Evolutionary conservation across 2,329 filamentous ascomycete species (phyloP).

Genomic region (Amphichorda felina): DNA sequence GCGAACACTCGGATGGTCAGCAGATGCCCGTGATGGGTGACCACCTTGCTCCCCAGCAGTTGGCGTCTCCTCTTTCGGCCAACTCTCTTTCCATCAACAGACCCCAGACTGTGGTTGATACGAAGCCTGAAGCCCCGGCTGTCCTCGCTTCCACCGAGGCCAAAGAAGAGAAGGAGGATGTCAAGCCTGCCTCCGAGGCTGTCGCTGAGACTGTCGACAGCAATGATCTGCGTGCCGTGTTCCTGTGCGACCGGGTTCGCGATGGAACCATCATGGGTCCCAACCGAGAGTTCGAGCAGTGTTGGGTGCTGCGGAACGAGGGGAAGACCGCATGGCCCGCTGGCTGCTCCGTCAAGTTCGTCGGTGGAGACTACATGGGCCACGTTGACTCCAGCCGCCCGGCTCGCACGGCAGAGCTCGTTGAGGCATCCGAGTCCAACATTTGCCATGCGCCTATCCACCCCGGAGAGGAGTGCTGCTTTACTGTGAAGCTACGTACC

Average conservation of each 20-base stretch:
- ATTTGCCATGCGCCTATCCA: constrained; percentile 56
- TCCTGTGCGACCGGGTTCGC: constrained; percentile 63
- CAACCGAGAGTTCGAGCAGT: constrained; percentile 71
- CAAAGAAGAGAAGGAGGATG: constrained; percentile 9
- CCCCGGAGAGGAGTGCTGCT: constrained; percentile 64
- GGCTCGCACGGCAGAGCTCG: constrained; percentile 64
- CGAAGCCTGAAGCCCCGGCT: constrained; percentile 1
- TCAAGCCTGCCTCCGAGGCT: constrained; percentile 7
- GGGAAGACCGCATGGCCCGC: constrained; percentile 72
- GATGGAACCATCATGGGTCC: constrained; percentile 66
- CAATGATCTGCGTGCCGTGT: constrained; percentile 40
- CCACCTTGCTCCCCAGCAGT: constrained; percentile 33
- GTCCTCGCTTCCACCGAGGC: constrained; percentile 4
- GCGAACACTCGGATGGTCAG: constrained; percentile 60
- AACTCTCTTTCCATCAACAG: neutral
- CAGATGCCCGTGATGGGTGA: constrained; percentile 65
- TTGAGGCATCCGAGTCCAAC: constrained; percentile 73
- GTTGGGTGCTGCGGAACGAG: constrained; percentile 82
- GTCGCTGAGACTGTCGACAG: constrained; percentile 3
- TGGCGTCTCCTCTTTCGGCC: neutral
- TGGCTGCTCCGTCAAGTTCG: constrained; percentile 81
- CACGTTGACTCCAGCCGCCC: constrained; percentile 72
- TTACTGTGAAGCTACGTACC: constrained; percentile 76
- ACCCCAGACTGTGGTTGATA: constrained; percentile 1
- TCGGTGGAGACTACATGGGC: constrained; percentile 94